Evolutionary conservation across 768 basidiomycete species (phyloP).

Genomic region (Leccinum variicolor): DNA sequence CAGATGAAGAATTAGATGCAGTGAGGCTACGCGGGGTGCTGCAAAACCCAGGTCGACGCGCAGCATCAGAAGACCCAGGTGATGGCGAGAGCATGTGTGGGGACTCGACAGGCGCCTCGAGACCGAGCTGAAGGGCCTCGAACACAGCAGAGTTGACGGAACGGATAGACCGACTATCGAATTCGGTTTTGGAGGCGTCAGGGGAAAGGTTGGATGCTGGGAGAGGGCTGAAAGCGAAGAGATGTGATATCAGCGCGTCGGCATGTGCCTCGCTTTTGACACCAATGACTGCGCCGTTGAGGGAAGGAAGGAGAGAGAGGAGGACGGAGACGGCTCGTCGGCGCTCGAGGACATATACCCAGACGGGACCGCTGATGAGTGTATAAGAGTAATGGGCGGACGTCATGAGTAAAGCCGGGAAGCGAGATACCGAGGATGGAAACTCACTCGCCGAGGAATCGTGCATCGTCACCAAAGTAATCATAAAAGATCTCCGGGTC

Average conservation of each 20-base stretch:
- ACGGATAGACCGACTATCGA: constrained; percentile 34
- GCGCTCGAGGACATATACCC: constrained; percentile 88
- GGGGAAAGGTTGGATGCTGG: constrained; percentile 61
- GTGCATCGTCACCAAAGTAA: constrained; percentile 75
- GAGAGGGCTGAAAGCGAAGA: constrained; percentile 83
- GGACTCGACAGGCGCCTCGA: constrained; percentile 41
- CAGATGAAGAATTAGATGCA: constrained; percentile 36
- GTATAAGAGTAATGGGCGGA: constrained; percentile 1
- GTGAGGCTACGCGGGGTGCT: constrained; percentile 29
- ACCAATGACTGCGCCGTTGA: constrained; percentile 61
- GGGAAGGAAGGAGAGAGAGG: constrained; percentile 66
- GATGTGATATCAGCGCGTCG: constrained; percentile 71
- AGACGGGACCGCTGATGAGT: constrained; percentile 71
- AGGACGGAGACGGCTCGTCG: constrained; percentile 79
- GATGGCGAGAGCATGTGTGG: constrained; percentile 40
- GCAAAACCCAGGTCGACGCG: constrained; percentile 20
- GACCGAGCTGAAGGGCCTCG: constrained; percentile 37
- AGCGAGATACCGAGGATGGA: neutral
- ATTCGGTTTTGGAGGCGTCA: constrained; percentile 33
- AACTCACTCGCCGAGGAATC: constrained; percentile 73
- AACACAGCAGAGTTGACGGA: constrained; percentile 49
- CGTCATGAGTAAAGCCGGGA: constrained; percentile 7
- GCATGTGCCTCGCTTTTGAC: constrained; percentile 65
- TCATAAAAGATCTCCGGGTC: constrained; percentile 79
- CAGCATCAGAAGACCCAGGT: constrained; percentile 18